Base-by-base conservation (phyloP, 306 rosid species). In the Potentilla sterilis region DNA sequence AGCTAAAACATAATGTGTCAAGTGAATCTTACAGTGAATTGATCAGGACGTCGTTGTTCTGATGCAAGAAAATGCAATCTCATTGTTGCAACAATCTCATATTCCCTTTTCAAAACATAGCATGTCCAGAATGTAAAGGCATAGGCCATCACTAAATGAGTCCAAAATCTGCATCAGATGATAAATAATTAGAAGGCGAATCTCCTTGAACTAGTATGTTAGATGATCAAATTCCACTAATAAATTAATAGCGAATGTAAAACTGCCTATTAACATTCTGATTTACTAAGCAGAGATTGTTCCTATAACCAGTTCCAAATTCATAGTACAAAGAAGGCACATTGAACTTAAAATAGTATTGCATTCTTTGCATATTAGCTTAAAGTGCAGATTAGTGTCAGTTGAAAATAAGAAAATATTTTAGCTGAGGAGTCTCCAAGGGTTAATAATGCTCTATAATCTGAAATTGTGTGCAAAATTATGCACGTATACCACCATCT, bases 131-230 rank as follows among this genome's bases (percentile, higher is more conserved):
- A 86, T 72, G 99, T 92, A 86, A 95, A 95, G 70, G 82, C 93
- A 85, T 95, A 95, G 59, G 97, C 97, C 97, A 95, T 95, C 74
- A 88, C 89, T 85, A 92, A 80, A 84, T 95, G 99, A 75, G 99
- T 90, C 99, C 97, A 95, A 81, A 95, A 95, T 87, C 99, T 95
- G 93, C 83, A 85, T 83, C 67, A 76, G 22, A 41, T 41, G 24
- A 44, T 41, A 42, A 14, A 21, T 13, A 73, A 55, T 41, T 40
- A 41, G 52, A 40, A 42, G 54, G 52, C n/a, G 7, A 22, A 55
- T 11, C 16, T 72, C 47, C 66, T 54, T n/a, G 54, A 12, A 72
- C 40, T 5, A 54, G 21, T 54, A 51, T 13, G 35, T 9, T 40
- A 4, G 32, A 19, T n/a, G 51, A 57, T 70, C 40, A 37, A 1